Evolutionary conservation across 1,139 yeast genomes (phyloP).

Genomic region (Taiozyma sp.): DNA sequence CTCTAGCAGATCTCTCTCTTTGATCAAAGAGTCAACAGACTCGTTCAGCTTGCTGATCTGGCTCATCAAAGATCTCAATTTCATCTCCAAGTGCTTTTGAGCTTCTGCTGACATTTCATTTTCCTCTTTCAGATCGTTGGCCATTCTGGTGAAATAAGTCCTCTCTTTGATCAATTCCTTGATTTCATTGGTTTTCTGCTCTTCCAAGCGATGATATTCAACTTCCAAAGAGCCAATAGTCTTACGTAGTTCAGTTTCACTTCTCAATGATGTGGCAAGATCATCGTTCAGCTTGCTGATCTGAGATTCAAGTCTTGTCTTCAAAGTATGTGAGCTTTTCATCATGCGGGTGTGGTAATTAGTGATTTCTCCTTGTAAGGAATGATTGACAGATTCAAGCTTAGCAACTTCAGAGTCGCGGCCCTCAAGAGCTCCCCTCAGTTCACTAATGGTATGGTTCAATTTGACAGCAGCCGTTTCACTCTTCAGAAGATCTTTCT

Average conservation of each 20-base stretch:
- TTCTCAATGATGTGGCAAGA: conserved; percentile 50
- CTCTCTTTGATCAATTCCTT: conserved; percentile 47
- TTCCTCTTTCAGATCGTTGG: conserved; percentile 43
- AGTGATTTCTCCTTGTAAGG: conserved; percentile 46
- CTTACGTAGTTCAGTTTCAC: conserved; percentile 62
- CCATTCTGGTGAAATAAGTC: conserved; percentile 40
- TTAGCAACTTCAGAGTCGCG: conserved; percentile 52
- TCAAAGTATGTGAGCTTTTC: conserved; percentile 37
- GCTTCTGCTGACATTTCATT: conserved; percentile 40
- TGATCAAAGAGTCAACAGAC: conserved; percentile 44
- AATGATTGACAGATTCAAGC: conserved; percentile 38
- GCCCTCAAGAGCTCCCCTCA: conserved; percentile 60
- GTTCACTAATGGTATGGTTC: conserved; percentile 46
- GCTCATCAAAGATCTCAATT: conserved; percentile 41
- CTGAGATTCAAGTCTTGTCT: conserved; percentile 43
- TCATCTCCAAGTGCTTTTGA: conserved; percentile 37
- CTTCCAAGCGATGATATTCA: conserved; percentile 54
- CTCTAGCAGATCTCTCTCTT: conserved; percentile 46
- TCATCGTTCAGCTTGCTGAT: conserved; percentile 56
- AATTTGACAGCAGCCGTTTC: conserved; percentile 55
- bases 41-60: conserved; percentile 50
- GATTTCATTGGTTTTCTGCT: conserved; percentile 48
- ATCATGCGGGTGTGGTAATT: conserved; percentile 47
- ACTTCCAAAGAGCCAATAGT: conserved; percentile 58
- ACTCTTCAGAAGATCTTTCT: conserved; percentile 55